Conservation (phyloP, 495 filamentous ascomycete species). For the Paragyromitra xinjiangensis region DNA sequence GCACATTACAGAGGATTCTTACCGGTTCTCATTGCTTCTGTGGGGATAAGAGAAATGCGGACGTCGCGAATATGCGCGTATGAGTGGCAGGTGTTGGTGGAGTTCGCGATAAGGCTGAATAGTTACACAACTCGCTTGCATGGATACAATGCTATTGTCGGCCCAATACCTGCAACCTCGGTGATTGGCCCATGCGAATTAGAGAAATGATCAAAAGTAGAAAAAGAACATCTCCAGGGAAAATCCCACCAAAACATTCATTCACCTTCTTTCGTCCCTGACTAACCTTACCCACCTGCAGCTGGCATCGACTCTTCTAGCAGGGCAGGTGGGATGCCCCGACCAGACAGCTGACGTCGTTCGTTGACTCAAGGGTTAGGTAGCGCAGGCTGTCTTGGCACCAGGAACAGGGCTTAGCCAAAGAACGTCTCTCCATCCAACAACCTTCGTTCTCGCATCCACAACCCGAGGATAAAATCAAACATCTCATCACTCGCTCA, state of each 20-base stretch:
- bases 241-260: not conserved
- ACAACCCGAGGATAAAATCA: conserved; percentile 1
- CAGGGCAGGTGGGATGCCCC: not conserved
- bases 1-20: not conserved
- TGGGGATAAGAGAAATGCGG: not conserved
- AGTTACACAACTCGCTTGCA: not conserved
- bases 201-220: not conserved
- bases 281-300: not conserved
- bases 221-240: not conserved
- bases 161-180: not conserved
- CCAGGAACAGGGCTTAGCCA: conserved; percentile 15
- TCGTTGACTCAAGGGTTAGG: not conserved
- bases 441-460: conserved; percentile 21
- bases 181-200: not conserved
- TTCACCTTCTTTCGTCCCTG: not conserved
- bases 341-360: not conserved
- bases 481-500: conserved; percentile 31
- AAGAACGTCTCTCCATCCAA: not conserved
- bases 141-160: conserved; percentile 28
- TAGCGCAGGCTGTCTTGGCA: conserved; percentile 3
- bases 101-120: conserved; percentile 26
- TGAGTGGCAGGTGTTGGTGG: conserved; percentile 4
- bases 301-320: not conserved
- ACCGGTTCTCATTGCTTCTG: conserved; percentile 44
- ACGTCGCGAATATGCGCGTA: conserved; percentile 5